These are phyloP conservation scores for Colletotrichum liriopes DNA, from an alignment of 2,329 filamentous ascomycete species.

Conservation along the genomic window DNA sequence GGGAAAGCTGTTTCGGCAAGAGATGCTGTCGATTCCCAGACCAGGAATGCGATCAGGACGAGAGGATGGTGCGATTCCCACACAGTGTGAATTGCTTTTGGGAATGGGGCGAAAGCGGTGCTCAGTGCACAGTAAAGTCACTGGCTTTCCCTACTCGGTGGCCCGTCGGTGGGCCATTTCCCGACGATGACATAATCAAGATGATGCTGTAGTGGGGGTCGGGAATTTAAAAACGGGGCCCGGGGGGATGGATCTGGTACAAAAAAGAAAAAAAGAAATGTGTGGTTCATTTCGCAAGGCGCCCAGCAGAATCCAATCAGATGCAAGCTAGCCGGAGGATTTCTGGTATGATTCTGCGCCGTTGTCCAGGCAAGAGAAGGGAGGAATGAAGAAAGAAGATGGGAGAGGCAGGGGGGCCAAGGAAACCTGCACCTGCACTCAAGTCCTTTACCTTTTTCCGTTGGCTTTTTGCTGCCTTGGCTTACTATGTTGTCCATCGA, in stretches of 20 bases:
- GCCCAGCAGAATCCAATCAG: neutral
- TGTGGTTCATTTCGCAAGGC: neutral
- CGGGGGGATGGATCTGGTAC: neutral
- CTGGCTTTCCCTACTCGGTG: neutral
- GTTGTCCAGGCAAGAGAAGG: neutral
- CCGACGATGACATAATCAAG: neutral
- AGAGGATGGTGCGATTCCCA: neutral
- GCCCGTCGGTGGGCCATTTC: neutral
- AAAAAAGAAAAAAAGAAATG: neutral
- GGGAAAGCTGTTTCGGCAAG: conserved; percentile 2
- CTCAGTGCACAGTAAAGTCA: neutral
- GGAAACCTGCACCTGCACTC: neutral
- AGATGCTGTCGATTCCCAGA: neutral
- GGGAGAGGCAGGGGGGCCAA: neutral
- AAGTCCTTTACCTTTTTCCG: neutral
- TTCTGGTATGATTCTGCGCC: neutral
- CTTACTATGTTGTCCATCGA: neutral
- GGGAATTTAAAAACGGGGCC: neutral
- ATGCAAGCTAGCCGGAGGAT: neutral
- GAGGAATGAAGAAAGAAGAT: neutral
- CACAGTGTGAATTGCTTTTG: neutral
- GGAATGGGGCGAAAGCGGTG: neutral
- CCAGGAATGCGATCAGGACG: neutral
- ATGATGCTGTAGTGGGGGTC: no score
- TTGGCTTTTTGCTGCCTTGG: no score